These are phyloP conservation scores for Lithocarpus polystachyus DNA, from an alignment of 306 rosid species.

Conservation along the genomic window DNA sequence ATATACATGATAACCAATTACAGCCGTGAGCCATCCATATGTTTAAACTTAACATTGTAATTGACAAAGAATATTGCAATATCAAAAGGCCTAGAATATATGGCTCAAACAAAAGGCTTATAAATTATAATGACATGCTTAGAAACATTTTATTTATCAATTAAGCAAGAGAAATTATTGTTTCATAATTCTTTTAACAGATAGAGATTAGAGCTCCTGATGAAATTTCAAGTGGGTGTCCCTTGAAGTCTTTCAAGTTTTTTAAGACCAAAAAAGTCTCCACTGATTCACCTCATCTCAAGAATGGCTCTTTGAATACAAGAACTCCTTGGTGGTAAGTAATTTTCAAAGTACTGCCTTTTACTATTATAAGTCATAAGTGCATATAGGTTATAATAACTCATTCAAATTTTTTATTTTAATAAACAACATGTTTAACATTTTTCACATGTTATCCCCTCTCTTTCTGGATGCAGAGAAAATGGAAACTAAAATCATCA, in stretches of 20 bases:
- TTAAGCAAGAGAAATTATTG: neutral
- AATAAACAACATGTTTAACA: too few relatives aligned
- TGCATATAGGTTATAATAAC: too few relatives aligned
- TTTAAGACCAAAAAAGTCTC: slow-evolving; percentile 50
- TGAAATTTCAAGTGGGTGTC: slow-evolving; percentile 54
- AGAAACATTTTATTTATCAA: neutral
- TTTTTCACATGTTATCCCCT: too few relatives aligned
- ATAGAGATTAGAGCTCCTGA: slow-evolving; percentile 54
- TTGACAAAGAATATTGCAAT: neutral
- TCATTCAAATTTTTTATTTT: too few relatives aligned
- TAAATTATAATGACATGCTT: neutral
- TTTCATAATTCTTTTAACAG: slow-evolving; percentile 26
- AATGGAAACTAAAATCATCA: too few relatives aligned
- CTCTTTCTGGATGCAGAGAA: too few relatives aligned
- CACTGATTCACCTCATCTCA: slow-evolving; percentile 30
- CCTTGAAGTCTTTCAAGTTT: slow-evolving; percentile 66
- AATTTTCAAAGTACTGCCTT: neutral
- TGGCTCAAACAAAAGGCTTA: too few relatives aligned
- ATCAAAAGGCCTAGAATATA: too few relatives aligned
- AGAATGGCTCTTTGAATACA: slow-evolving; percentile 45
- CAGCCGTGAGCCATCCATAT: neutral
- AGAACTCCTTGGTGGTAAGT: slow-evolving; percentile 92
- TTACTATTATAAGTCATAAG: neutral
- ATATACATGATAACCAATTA: neutral
- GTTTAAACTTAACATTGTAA: neutral